Evolutionary conservation across 306 rosid genomes (phyloP).

Genomic region (Trifolium fragiferum): DNA sequence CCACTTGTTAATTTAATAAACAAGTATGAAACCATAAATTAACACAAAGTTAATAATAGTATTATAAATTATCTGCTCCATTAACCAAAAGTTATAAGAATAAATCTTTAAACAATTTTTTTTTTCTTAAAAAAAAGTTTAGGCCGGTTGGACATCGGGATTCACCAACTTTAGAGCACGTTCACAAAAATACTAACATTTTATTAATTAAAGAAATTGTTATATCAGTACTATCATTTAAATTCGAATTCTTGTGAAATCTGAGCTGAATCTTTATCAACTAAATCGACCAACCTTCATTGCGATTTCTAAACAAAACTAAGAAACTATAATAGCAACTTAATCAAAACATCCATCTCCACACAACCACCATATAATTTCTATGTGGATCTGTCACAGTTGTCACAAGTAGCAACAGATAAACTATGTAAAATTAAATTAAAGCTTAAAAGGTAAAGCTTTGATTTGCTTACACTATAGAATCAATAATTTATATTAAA

Average conservation of each 20-base stretch:
- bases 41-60: constrained; percentile 13
- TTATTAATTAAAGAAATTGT: neutral
- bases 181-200: neutral
- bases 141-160: neutral
- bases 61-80: constrained; percentile 32
- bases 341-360: constrained; percentile 28
- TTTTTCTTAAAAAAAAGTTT: neutral
- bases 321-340: constrained; percentile 17
- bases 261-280: neutral
- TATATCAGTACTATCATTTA: neutral
- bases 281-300: neutral
- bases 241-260: neutral
- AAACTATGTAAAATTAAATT: constrained; percentile 39
- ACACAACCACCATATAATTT: constrained; percentile 63
- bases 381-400: constrained; percentile 57
- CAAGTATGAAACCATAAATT: neutral
- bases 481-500: constrained; percentile 53
- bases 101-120: neutral
- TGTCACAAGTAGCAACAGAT: constrained; percentile 52
- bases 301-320: constrained; percentile 14
- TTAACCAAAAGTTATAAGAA: neutral
- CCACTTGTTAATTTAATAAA: constrained; percentile 32
- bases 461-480: constrained; percentile 53
- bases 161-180: neutral
- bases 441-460: constrained; percentile 44